phyloP scores from a whole-genome alignment of 306 rosid genomes.

The Prunus persica region DNA sequence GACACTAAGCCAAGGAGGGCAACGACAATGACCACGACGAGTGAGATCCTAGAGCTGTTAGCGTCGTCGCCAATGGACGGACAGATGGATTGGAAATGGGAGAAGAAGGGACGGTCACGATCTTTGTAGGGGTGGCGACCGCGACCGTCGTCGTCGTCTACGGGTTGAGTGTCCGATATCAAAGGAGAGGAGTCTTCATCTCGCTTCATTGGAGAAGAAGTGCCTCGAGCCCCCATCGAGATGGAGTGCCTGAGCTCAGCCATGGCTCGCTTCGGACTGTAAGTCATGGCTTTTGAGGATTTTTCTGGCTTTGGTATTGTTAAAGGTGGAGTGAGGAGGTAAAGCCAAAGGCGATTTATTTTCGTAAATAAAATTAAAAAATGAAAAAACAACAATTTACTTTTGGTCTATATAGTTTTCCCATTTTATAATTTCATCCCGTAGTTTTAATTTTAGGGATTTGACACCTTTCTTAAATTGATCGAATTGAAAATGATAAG shows the following conservation, averaged over 20 bases:
- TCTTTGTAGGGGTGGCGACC: conserved; percentile 71
- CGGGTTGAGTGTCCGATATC: conserved; percentile 40
- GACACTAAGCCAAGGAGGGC: conserved; percentile 45
- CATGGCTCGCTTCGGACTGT: conserved; percentile 63
- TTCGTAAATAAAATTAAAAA: background rate
- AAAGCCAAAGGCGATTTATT: background rate
- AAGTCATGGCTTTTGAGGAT: conserved; percentile 21
- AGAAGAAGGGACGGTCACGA: conserved; percentile 67
- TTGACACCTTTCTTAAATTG: too few relatives aligned
- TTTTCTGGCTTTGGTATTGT: background rate
- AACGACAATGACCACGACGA: conserved; percentile 38
- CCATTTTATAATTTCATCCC: too few relatives aligned
- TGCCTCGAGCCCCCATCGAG: conserved; percentile 64
- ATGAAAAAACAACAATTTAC: too few relatives aligned
- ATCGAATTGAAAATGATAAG: too few relatives aligned
- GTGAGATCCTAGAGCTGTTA: conserved; percentile 75
- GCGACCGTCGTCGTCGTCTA: conserved; percentile 52
- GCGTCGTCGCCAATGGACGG: conserved; percentile 62
- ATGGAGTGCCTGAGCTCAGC: conserved; percentile 85
- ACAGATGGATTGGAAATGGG: conserved; percentile 45
- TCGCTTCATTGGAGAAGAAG: conserved; percentile 88
- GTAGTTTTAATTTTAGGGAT: too few relatives aligned
- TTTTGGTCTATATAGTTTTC: too few relatives aligned
- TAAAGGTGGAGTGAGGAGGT: background rate
- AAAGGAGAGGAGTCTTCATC: conserved; percentile 72